Conservation (phyloP, 2,329 filamentous ascomycete genomes). For the Graphilbum sp. region DNA sequence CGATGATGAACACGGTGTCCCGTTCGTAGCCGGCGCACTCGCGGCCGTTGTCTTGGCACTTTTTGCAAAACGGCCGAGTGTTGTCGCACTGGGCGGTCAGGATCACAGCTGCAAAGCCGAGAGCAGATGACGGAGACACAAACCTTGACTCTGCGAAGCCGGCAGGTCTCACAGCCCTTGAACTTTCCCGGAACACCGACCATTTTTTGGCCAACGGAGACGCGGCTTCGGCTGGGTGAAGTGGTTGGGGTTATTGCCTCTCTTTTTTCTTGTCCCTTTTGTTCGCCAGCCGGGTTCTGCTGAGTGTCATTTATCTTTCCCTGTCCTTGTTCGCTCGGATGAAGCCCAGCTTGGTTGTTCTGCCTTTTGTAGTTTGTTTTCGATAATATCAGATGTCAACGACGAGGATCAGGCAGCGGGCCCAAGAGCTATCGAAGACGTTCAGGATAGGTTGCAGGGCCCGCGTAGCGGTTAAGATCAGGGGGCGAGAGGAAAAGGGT, state of each 20-base stretch:
- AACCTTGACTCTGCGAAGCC: constrained; percentile 41
- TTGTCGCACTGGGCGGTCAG: constrained; percentile 38
- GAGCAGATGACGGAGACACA: not conserved
- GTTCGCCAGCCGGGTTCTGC: no score
- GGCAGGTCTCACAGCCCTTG: constrained; percentile 47
- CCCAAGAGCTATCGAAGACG: no score
- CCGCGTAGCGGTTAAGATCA: no score
- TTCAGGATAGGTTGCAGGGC: no score
- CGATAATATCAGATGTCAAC: no score
- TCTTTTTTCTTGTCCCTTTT: not conserved
- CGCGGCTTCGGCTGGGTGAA: not conserved
- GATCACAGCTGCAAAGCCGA: not conserved
- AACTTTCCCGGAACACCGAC: constrained; percentile 48
- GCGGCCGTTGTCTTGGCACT: constrained; percentile 40
- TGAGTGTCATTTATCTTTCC: no score
- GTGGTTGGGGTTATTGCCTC: not conserved
- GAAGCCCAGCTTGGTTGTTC: no score
- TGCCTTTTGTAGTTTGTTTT: no score
- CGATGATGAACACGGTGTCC: constrained; percentile 47
- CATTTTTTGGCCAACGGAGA: constrained; percentile 29
- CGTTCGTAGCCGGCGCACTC: constrained; percentile 46
- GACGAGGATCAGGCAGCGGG: no score
- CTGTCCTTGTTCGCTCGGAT: no score
- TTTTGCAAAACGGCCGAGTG: constrained; percentile 40
- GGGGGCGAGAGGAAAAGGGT: no score